Evolutionary conservation across 345 rosid genomes (phyloP), one percentile per base, ranked within the genome.

Genomic region (Gossypium longicalyx): DNA sequence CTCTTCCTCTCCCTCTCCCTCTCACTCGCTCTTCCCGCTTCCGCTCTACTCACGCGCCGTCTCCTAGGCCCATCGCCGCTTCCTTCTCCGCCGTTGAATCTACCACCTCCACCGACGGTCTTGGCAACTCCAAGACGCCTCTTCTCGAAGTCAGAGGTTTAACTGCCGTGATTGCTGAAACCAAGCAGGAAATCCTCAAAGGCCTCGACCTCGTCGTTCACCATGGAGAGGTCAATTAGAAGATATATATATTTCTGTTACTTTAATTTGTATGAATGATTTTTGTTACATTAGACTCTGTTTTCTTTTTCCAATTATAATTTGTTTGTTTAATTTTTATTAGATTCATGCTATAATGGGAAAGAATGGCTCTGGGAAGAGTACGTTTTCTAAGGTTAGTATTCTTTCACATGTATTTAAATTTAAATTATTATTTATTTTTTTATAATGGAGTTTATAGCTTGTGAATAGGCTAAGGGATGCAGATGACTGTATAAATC

Each of bases 331-430:
- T 70, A 27, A 3, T 16, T 34, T 44, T 43, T 17, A 11, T 34
- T 78, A 95, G 99, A 67, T 96, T 72, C 99, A 93, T 79, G 98
- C 97, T 27, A 84, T 93, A 56, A 91, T 93, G 99, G 99, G 99
- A 59, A 93, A 90, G 85, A 96, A 96, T 64, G 99, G 98, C 75
- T 96, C 99, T 7, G 98, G 98, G 73, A 96, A 93, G 88, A 96
- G 97, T 85, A 96, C 98, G 2, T 88, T 93, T 67, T 86, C 97
- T 12, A 96, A 91, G 97, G 99, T 93, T 65, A 41, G 45, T 47
- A 20, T 4, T 57, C 61, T 48, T 25, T 8, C 43, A 1, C 44
- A 25, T 49, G 12, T 23, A 23, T 27, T 49, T 25, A 22, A 23
- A 22, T 13, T 47, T 48, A 0, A 34, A 59, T 7, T 22, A 38